Base-by-base conservation (phyloP, 495 filamentous ascomycete genomes). In the Penicillium bovifimosum region DNA sequence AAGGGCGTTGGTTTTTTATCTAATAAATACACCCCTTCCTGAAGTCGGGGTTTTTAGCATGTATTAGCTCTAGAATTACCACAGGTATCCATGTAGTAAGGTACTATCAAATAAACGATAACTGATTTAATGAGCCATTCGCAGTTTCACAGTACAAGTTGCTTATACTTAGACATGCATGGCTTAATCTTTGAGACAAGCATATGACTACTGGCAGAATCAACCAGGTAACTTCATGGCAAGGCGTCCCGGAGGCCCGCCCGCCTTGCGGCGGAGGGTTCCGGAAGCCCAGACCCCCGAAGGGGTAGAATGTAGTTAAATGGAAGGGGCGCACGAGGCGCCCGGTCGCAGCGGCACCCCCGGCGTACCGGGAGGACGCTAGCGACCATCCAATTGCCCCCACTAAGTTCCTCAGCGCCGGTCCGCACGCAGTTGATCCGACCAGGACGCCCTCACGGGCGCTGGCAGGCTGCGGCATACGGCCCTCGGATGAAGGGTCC, bases 21-120 rank as follows among this genome's bases (percentile, higher is more conserved):
- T 83, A 82, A 81, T 82, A 81, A 81, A 84, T 80, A 82, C 76
- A 80, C 71, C 77, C 77, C 78, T 83, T 75, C 76, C 70, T 55
- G 69, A 72, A 77, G 76, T 83, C 74, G 75, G 71, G 77, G 72
- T 80, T 81, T 82, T 82, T 72, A 78, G 77, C 76, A 83, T 84
- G 75, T 84, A 84, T 83, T 83, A 83, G 78, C 79, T 82, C 76
- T 83, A 83, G 78, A 84, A 84, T 84, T 83, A 84, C 79, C 75
- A 84, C 77, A 74, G 80, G 77, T 84, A 84, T 84, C 78, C 76
- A 83, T 76, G 78, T 83, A 82, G 77, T 79, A 80, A 80, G 77
- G 79, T 80, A 83, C 75, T 81, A 82, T 83, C 76, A 81, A 83
- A 83, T 83, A 82, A 83, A 82, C 76, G 71, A 83, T 82, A 82